Conservation (phyloP, 257 asterid genomes). For the Nicotiana undulata region DNA sequence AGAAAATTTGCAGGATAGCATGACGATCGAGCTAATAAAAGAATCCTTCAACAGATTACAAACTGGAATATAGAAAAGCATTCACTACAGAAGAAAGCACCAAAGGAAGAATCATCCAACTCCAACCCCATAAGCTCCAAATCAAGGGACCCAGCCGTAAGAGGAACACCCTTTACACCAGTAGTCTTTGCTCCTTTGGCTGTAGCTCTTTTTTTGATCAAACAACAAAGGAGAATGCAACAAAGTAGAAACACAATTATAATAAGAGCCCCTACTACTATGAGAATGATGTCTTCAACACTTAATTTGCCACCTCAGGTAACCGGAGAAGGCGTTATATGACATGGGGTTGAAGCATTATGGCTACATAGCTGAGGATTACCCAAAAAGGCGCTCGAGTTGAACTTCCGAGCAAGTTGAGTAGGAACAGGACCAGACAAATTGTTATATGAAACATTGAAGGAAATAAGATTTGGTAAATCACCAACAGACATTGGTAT, state of each 20-base stretch:
- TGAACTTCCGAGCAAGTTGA: constrained; percentile 51
- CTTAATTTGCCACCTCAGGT: constrained; percentile 39
- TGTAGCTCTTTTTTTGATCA: constrained; percentile 45
- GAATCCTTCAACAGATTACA: neutral
- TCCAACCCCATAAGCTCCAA: neutral
- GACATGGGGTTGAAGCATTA: constrained; percentile 44
- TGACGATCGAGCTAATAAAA: neutral
- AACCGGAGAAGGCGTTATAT: constrained; percentile 14
- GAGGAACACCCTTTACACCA: constrained; percentile 29
- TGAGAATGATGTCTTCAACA: constrained; percentile 62
- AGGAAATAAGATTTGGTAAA: constrained; percentile 46
- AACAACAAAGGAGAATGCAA: constrained; percentile 47
- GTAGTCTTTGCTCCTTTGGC: constrained; percentile 22
- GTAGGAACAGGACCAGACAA: constrained; percentile 72
- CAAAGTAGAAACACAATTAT: constrained; percentile 46
- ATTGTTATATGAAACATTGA: constrained; percentile 73
- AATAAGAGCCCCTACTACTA: constrained; percentile 62
- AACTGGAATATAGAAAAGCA: neutral
- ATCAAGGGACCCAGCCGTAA: constrained; percentile 3
- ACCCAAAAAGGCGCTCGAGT: constrained; percentile 57
- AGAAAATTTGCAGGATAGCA: neutral
- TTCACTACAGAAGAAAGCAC: neutral
- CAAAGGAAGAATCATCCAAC: neutral
- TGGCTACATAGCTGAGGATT: constrained; percentile 70
- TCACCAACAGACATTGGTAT: constrained; percentile 60